Evolutionary conservation across 139 green algal species (phyloP), one percentile per base, ranked within the genome.

Genomic region (Chlorella sp.): DNA sequence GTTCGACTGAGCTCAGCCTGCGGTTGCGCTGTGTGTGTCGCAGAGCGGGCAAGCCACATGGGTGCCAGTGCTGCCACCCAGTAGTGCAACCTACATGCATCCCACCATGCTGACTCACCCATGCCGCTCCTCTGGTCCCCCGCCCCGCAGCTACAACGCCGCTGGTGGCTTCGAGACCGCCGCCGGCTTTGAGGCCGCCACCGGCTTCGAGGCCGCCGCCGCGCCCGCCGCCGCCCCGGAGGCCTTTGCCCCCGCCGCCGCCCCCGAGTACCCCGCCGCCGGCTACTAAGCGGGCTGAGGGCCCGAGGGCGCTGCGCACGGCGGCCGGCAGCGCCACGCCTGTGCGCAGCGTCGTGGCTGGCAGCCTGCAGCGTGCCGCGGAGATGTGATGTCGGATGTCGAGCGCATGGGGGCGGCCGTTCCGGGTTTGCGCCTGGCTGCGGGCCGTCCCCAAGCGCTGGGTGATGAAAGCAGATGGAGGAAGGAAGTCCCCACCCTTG

Each of bases 131-230:
- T n/a, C n/a, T n/a, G n/a, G n/a, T n/a, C n/a, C n/a, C n/a, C 6
- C 75, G 56, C 2, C 57, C 64, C 30, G 72, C 71, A 62, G 89
- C 76, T 62, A 89, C 83, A 78, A 82, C 36, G 78, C 76, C 69
- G 38, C 83, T 65, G 86, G 75, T n/a, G 56, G 82, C 34, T 78
- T 67, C 32, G 87, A 79, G 39, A 78, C 82, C 28, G 62, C 88
- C 38, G 65, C 85, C 70, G 88, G 83, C 65, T 91, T 92, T 56
- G 91, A 92, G 69, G 85, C 88, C 56, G 90, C 87, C 34, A 63
- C 87, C 60, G 90, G 89, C 87, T 95, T 93, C 68, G 91, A 95
- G 83, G 91, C 88, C 30, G 92, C 92, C 56, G 87, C 89, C 64
- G 82, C 91, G 21, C 75, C 88, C 56, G 76, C 88, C 65, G 75